Percentiles rank a stretch among this genome's conserved stretches.
These are phyloP conservation scores for Citrullus amarus DNA, from an alignment of 306 rosid species.

Conservation along the genomic window DNA sequence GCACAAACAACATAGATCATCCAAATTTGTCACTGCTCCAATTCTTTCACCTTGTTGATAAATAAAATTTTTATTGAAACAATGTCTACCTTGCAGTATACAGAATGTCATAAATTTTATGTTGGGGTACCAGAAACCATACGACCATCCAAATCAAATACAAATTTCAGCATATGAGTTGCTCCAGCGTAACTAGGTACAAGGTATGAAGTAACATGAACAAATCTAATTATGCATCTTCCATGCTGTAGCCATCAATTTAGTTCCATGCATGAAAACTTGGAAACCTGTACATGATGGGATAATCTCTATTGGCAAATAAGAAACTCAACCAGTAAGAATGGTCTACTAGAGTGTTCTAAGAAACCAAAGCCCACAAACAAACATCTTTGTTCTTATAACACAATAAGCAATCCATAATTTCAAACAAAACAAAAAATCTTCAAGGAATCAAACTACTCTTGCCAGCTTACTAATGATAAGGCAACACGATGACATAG, in stretches of 20 bases:
- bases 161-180: not conserved
- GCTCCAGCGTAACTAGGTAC: not conserved
- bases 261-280: not conserved
- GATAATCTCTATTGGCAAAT: not conserved
- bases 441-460: not conserved
- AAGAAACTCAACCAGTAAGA: not conserved
- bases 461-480: not conserved
- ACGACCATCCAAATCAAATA: not conserved
- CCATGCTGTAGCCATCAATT: not conserved
- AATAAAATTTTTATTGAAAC: not conserved
- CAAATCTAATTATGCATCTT: not conserved
- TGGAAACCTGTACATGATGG: not conserved
- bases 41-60: not conserved
- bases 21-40: not conserved
- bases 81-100: not conserved
- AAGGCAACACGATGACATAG: not conserved
- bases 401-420: not conserved
- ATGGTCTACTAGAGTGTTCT: not conserved
- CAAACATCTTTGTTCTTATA: not conserved
- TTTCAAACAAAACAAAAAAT: not conserved
- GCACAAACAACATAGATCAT: not conserved
- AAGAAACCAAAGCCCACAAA: not conserved
- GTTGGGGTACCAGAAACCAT: not conserved
- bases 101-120: not conserved
- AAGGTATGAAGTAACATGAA: not conserved